A percentile compares a stretch with the other conserved stretches of the same genome.
Conservation (phyloP, 306 rosid species). For the Begonia masoniana region DNA sequence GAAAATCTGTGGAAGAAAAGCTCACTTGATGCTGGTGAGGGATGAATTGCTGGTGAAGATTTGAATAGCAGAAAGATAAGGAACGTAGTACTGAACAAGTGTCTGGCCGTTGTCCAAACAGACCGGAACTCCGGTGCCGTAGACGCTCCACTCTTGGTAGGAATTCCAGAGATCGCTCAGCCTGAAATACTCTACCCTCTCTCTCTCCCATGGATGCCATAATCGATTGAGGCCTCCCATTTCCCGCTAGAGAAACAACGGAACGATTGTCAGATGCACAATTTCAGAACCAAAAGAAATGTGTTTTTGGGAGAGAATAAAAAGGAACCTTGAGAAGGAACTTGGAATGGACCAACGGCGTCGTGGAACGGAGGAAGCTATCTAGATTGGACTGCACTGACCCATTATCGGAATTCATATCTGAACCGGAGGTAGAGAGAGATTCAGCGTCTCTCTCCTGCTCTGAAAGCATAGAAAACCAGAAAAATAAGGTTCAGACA, state of each 20-base stretch:
- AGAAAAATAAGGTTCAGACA: conserved; percentile 5
- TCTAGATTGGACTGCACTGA: conserved; percentile 77
- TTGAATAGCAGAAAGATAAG: conserved; percentile 93
- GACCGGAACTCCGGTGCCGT: conserved; percentile 86
- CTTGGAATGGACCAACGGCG: conserved; percentile 61
- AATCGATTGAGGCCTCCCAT: conserved; percentile 68
- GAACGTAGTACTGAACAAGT: conserved; percentile 86
- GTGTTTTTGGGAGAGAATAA: background rate
- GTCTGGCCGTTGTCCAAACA: conserved; percentile 49
- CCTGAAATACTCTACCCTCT: conserved; percentile 65
- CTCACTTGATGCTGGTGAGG: conserved; percentile 37
- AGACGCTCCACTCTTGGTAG: conserved; percentile 85
- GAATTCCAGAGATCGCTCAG: conserved; percentile 77
- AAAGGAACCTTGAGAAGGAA: conserved; percentile 58
- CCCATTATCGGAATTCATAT: conserved; percentile 35
- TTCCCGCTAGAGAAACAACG: conserved; percentile 32
- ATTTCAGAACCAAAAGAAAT: background rate
- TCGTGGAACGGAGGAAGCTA: conserved; percentile 60
- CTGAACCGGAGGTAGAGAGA: conserved; percentile 5
- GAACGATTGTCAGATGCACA: background rate
- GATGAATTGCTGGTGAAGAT: conserved; percentile 62
- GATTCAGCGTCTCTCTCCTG: conserved; percentile 45
- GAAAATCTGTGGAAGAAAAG: background rate
- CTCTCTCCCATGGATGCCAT: conserved; percentile 96
- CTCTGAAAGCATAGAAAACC: conserved; percentile 38